Conservation (phyloP, 129 eudicot genomes). For the Lonicera japonica region DNA sequence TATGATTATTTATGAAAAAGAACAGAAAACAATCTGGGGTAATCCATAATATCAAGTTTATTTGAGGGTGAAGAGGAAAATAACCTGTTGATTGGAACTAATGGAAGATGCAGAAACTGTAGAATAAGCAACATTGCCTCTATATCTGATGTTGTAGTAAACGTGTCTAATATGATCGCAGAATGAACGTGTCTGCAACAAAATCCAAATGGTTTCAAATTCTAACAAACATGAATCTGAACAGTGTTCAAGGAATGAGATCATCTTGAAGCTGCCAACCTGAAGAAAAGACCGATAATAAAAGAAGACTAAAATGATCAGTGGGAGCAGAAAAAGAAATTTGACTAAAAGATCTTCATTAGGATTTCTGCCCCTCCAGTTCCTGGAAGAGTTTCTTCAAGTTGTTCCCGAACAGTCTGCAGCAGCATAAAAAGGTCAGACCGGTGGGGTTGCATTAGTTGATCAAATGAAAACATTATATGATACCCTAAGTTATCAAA, state of each 20-base stretch:
- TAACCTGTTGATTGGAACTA: slow-evolving; percentile 56
- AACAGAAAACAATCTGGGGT: neutral
- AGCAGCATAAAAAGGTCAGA: slow-evolving; percentile 12
- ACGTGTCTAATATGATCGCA: slow-evolving; percentile 68
- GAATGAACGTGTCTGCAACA: slow-evolving; percentile 58
- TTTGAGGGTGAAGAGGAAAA: neutral
- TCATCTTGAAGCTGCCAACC: slow-evolving; percentile 36
- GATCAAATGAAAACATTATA: neutral
- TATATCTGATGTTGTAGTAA: slow-evolving; percentile 65
- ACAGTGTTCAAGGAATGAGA: neutral
- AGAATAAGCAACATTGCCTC: slow-evolving; percentile 56
- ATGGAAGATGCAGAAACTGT: slow-evolving; percentile 60
- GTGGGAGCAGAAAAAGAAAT: slow-evolving; percentile 68
- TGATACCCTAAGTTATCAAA: neutral
- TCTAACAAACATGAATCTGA: slow-evolving; percentile 1
- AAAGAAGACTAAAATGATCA: slow-evolving; percentile 46
- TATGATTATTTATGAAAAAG: neutral
- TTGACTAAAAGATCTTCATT: slow-evolving; percentile 52
- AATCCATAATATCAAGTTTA: no score
- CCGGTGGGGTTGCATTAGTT: neutral
- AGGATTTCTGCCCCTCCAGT: slow-evolving; percentile 87
- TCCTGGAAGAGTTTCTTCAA: slow-evolving; percentile 86
- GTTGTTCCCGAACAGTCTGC: slow-evolving; percentile 64
- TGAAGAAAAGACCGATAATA: slow-evolving; percentile 77
- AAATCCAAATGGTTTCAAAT: slow-evolving; percentile 14